phyloP scores from a whole-genome alignment of 176 grass and related monocot species.

The Poa annua region DNA sequence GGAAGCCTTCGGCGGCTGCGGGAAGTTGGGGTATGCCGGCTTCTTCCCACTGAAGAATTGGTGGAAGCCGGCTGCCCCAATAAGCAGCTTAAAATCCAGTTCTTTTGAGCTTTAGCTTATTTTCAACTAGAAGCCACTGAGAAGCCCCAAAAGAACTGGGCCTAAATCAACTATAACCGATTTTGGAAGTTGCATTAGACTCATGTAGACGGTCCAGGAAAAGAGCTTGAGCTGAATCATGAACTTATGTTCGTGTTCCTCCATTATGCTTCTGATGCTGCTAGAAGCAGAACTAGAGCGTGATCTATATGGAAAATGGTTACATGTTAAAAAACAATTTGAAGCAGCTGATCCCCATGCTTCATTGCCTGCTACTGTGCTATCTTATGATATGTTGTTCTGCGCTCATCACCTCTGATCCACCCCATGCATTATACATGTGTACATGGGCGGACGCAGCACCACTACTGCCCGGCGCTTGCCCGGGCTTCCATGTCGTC shows the following conservation, averaged over 20 bases:
- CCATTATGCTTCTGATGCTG: not conserved
- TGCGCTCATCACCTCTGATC: not conserved
- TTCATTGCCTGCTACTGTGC: not conserved
- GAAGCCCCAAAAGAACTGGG: no score
- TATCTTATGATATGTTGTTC: not conserved
- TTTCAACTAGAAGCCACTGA: no score
- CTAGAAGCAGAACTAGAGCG: not conserved
- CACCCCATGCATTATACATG: not conserved
- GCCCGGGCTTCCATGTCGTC: no score
- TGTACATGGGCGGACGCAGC: no score
- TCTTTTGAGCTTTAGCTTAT: no score
- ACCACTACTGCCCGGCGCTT: no score
- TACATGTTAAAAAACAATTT: not conserved
- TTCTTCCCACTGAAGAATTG: no score
- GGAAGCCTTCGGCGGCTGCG: no score
- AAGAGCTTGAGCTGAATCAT: slow-evolving; percentile 14
- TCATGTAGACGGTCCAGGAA: no score
- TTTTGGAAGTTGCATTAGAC: not conserved
- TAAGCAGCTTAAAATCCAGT: no score
- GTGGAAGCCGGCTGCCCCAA: no score
- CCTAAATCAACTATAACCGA: not conserved
- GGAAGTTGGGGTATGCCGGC: no score
- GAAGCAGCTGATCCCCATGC: not conserved
- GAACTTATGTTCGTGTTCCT: not conserved
- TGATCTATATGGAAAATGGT: not conserved